Conservation (phyloP, 2,329 filamentous ascomycete genomes). For the Phaeosphaeria sp. region DNA sequence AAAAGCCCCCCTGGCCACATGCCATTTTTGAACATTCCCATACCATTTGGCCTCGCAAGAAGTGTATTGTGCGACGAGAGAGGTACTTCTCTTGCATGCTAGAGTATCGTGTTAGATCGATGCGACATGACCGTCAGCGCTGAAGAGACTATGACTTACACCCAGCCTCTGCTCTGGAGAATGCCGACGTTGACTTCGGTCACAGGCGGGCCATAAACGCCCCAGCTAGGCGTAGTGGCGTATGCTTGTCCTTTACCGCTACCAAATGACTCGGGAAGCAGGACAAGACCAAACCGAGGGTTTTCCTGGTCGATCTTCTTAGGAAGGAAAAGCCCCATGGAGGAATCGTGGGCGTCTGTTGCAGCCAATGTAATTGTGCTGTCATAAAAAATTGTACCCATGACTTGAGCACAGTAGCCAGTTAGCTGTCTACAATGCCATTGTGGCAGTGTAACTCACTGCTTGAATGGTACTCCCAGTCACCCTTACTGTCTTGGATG, state of each 20-base stretch:
- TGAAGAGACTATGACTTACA: too few species aligned
- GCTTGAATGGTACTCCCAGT: conserved; percentile 10
- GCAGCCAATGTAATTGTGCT: conserved; percentile 9
- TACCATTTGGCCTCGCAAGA: conserved; percentile 4
- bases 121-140: too few species aligned
- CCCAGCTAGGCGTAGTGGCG: background rate
- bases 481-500: conserved; percentile 9
- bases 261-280: conserved; percentile 1
- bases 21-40: conserved; percentile 5
- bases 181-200: conserved; percentile 1
- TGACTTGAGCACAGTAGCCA: background rate
- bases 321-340: conserved; percentile 1
- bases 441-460: background rate
- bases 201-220: background rate
- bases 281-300: background rate
- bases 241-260: conserved; percentile 1
- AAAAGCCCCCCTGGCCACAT: background rate
- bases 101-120: too few species aligned
- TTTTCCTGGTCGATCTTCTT: background rate
- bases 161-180: conserved; percentile 12
- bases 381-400: conserved; percentile 8
- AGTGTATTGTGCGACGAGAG: conserved; percentile 8
- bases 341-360: conserved; percentile 4
- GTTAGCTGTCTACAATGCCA: background rate
- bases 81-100: conserved; percentile 9